Evolutionary conservation across 2,329 filamentous ascomycete genomes (phyloP).

Genomic region (Hirsutella minnesotensis): DNA sequence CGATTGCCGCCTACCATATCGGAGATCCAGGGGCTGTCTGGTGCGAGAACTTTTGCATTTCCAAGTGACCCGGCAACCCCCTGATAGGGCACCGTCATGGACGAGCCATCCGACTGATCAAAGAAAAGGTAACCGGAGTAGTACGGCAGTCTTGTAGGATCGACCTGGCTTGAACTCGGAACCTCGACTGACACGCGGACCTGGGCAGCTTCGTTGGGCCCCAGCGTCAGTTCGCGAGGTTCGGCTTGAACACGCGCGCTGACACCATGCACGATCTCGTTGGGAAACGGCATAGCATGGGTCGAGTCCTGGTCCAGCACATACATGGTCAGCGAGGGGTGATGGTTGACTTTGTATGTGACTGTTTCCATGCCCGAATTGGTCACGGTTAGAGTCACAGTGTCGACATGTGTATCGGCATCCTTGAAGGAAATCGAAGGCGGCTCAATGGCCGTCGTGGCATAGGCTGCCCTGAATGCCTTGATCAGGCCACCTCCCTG

Average conservation of each 20-base stretch:
- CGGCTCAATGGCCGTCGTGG: slow-evolving; percentile 37
- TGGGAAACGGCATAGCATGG: slow-evolving; percentile 12
- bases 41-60: neutral
- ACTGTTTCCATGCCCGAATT: slow-evolving; percentile 39
- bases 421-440: slow-evolving; percentile 52
- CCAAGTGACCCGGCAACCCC: slow-evolving; percentile 21
- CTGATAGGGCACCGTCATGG: slow-evolving; percentile 26
- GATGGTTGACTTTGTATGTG: slow-evolving; percentile 38
- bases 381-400: slow-evolving; percentile 38
- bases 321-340: slow-evolving; percentile 41
- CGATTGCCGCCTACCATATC: no score
- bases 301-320: slow-evolving; percentile 7
- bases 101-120: slow-evolving; percentile 23
- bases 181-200: slow-evolving; percentile 33
- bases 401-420: slow-evolving; percentile 39
- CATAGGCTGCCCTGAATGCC: slow-evolving; percentile 44
- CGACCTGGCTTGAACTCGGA: slow-evolving; percentile 19
- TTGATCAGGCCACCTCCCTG: slow-evolving; percentile 49
- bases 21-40: no score
- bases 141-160: slow-evolving; percentile 23
- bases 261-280: slow-evolving; percentile 22
- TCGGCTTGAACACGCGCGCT: slow-evolving; percentile 31
- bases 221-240: slow-evolving; percentile 29
- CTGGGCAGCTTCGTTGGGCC: slow-evolving; percentile 26
- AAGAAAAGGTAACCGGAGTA: slow-evolving; percentile 31